A percentile compares a stretch with the other conserved stretches of the same genome.
These are phyloP conservation scores for Allium cepa DNA, from an alignment of 106 monocot species.

Conservation along the genomic window DNA sequence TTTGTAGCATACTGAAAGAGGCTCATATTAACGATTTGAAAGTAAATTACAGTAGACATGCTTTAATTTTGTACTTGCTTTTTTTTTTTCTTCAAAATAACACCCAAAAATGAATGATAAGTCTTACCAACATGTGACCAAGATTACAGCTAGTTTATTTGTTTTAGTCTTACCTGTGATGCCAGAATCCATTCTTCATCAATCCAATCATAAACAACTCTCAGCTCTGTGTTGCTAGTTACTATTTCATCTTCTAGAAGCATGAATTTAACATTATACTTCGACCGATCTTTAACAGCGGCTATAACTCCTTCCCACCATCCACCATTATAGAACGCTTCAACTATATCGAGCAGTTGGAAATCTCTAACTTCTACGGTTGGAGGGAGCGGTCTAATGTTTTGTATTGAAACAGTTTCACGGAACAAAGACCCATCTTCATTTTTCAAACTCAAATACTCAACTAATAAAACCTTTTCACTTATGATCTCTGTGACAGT, in stretches of 20 bases:
- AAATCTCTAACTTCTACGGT: background rate
- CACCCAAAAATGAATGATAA: too few relatives aligned
- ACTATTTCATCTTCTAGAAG: conserved; percentile 23
- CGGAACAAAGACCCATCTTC: background rate
- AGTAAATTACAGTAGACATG: too few relatives aligned
- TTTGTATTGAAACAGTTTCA: conserved; percentile 19
- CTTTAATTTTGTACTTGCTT: too few relatives aligned
- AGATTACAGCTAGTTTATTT: too few relatives aligned
- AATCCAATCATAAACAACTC: conserved; percentile 12
- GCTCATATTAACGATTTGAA: too few relatives aligned
- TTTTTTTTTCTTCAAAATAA: too few relatives aligned
- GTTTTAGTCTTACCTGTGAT: conserved; percentile 12
- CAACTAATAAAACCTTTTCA: conserved; percentile 19
- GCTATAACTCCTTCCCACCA: conserved; percentile 23
- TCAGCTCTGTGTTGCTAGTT: conserved; percentile 13
- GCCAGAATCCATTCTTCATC: conserved; percentile 13
- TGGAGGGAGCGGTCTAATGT: conserved; percentile 19
- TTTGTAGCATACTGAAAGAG: too few relatives aligned
- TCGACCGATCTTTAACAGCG: background rate
- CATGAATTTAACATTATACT: conserved; percentile 21
- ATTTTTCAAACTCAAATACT: conserved; percentile 4
- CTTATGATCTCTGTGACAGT: conserved; percentile 11
- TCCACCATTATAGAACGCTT: conserved; percentile 15
- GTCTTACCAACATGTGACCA: too few relatives aligned
- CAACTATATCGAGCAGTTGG: conserved; percentile 17